Evolutionary conservation across 768 basidiomycete species (phyloP).

Genomic region (Pulveroboletus sp.): DNA sequence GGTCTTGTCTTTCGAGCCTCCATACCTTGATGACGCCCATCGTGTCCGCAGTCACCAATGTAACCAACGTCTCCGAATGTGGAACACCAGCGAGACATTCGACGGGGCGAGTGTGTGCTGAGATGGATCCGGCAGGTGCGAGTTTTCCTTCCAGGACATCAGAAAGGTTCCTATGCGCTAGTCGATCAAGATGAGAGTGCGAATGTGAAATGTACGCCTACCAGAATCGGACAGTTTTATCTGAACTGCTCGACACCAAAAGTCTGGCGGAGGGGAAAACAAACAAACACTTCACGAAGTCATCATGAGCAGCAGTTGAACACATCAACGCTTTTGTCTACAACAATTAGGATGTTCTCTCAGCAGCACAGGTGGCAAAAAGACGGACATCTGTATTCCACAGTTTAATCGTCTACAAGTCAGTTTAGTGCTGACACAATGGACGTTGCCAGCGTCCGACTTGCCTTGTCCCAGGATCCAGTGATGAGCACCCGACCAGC

Average conservation of each 20-base stretch:
- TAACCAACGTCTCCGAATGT: slow-evolving; percentile 40
- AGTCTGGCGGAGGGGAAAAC: slow-evolving; percentile 62
- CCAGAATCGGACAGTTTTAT: slow-evolving; percentile 87
- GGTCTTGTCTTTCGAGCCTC: slow-evolving; percentile 48
- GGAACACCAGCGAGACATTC: slow-evolving; percentile 64
- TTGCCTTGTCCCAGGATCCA: slow-evolving; percentile 90
- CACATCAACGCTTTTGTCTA: slow-evolving; percentile 71
- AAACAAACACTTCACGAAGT: slow-evolving; percentile 86
- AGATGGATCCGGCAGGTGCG: slow-evolving; percentile 61
- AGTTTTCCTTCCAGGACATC: slow-evolving; percentile 37
- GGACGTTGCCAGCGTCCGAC: slow-evolving; percentile 4
- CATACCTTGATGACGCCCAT: slow-evolving; percentile 88
- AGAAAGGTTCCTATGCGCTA: slow-evolving; percentile 55
- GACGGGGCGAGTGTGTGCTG: slow-evolving; percentile 84
- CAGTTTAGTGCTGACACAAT: slow-evolving; percentile 8
- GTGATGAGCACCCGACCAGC: slow-evolving; percentile 62
- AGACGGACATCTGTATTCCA: slow-evolving; percentile 71
- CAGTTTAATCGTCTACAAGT: slow-evolving; percentile 69
- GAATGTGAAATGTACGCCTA: slow-evolving; percentile 31
- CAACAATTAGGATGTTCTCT: slow-evolving; percentile 1
- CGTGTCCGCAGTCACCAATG: slow-evolving; percentile 83
- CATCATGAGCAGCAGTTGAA: slow-evolving; percentile 72
- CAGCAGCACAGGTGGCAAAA: neutral
- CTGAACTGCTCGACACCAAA: slow-evolving; percentile 83
- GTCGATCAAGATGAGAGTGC: neutral